phyloP scores from a whole-genome alignment of 345 rosid genomes.

The Bruguiera gymnorhiza region DNA sequence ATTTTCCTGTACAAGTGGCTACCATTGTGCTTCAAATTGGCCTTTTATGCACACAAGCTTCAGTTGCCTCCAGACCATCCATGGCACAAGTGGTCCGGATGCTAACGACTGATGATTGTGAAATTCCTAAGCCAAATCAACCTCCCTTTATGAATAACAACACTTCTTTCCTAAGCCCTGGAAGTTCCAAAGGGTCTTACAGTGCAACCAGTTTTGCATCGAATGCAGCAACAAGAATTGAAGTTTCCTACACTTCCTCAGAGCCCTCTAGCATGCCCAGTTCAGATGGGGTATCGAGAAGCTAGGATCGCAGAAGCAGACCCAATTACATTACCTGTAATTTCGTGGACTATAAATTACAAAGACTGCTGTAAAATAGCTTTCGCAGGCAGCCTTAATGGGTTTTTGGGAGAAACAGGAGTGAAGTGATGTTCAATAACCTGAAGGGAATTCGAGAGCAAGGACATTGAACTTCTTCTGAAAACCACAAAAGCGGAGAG shows the following conservation, averaged over 20 bases:
- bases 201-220: slow-evolving; percentile 29
- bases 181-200: slow-evolving; percentile 20
- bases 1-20: slow-evolving; percentile 28
- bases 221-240: slow-evolving; percentile 25
- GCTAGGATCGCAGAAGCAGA: slow-evolving; percentile 12
- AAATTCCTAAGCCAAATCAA: slow-evolving; percentile 40
- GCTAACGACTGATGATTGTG: slow-evolving; percentile 22
- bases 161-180: slow-evolving; percentile 16
- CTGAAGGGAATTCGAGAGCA: not conserved
- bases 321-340: not conserved
- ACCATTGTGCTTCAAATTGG: slow-evolving; percentile 42
- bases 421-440: slow-evolving; percentile 5
- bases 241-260: slow-evolving; percentile 23
- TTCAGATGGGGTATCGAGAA: slow-evolving; percentile 24
- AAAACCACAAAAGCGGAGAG: not conserved
- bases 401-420: not conserved
- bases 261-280: slow-evolving; percentile 30
- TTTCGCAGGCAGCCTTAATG: slow-evolving; percentile 1
- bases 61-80: slow-evolving; percentile 43
- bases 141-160: slow-evolving; percentile 43
- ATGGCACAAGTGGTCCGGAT: slow-evolving; percentile 41
- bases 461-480: not conserved
- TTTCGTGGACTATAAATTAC: not conserved
- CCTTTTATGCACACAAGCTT: slow-evolving; percentile 49
- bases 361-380: not conserved